A percentile compares a stretch with the other conserved stretches of the same genome.
Conservation (phyloP, 257 asterid genomes). For the Ilex aquifolium region DNA sequence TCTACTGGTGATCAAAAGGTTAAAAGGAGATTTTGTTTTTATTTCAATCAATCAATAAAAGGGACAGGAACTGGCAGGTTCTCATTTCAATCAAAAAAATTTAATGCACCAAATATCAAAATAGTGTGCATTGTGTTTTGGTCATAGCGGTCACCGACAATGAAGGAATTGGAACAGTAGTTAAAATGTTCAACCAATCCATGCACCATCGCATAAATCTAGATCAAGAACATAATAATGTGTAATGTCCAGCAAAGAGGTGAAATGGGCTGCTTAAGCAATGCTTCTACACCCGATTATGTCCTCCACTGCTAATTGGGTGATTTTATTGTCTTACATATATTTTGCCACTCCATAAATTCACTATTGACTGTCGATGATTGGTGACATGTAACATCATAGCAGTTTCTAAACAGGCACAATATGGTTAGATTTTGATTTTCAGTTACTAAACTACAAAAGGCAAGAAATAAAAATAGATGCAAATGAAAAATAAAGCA, state of each 20-base stretch:
- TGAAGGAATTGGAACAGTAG: background rate
- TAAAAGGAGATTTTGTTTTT: background rate
- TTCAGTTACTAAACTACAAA: conserved; percentile 5
- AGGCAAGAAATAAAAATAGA: background rate
- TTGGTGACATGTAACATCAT: background rate
- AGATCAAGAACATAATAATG: background rate
- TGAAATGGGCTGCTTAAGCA: too few relatives aligned
- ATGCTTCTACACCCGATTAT: too few relatives aligned
- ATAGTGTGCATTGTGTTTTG: too few relatives aligned
- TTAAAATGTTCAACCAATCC: background rate
- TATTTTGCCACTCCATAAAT: too few relatives aligned
- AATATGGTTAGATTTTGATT: background rate
- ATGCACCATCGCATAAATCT: background rate
- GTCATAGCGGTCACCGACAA: background rate
- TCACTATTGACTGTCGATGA: too few relatives aligned
- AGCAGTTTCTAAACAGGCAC: background rate
- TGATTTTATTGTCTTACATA: too few relatives aligned
- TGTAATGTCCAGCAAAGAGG: too few relatives aligned
- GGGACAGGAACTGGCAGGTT: background rate
- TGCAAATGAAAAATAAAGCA: conserved; percentile 9
- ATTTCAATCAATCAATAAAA: background rate
- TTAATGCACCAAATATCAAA: too few relatives aligned
- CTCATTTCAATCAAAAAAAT: too few relatives aligned
- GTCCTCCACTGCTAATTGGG: too few relatives aligned
- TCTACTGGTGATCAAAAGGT: background rate